Evolutionary conservation across 2,329 filamentous ascomycete species (phyloP).

Genomic region (Talaromyces sp.): DNA sequence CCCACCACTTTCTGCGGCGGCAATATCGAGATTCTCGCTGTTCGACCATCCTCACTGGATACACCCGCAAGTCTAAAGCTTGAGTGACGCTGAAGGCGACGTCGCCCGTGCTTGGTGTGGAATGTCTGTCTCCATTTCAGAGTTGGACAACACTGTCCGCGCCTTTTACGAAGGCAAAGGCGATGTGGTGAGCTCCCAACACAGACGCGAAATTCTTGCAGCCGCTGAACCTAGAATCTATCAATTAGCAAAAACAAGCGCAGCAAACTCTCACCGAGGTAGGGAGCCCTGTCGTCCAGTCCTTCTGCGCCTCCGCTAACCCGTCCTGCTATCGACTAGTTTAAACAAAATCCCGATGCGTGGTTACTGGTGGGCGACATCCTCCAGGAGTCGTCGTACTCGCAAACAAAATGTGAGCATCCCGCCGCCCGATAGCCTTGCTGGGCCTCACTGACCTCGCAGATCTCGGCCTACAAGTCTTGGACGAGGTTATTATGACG

Average conservation of each 20-base stretch:
- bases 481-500: slow-evolving; percentile 98
- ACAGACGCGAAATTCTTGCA: slow-evolving; percentile 8
- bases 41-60: slow-evolving; percentile 6
- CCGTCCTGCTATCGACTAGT: slow-evolving; percentile 51
- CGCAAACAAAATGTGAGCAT: slow-evolving; percentile 88
- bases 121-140: slow-evolving; percentile 73
- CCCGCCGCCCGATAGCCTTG: not conserved
- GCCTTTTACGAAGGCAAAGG: slow-evolving; percentile 97
- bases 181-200: slow-evolving; percentile 63
- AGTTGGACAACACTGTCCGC: slow-evolving; percentile 94
- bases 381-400: slow-evolving; percentile 84
- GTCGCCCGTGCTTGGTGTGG: slow-evolving; percentile 29
- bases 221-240: slow-evolving; percentile 13
- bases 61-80: slow-evolving; percentile 15
- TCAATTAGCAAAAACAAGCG: slow-evolving; percentile 84
- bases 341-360: slow-evolving; percentile 97
- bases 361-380: slow-evolving; percentile 98
- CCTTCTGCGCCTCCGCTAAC: slow-evolving; percentile 14
- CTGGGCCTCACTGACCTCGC: slow-evolving; percentile 27
- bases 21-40: not conserved
- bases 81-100: slow-evolving; percentile 22
- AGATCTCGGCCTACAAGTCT: slow-evolving; percentile 92
- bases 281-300: slow-evolving; percentile 29
- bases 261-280: slow-evolving; percentile 91
- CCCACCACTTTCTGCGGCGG: slow-evolving; percentile 7